Evolutionary conservation across 768 basidiomycete genomes (phyloP).

Genomic region (Podaxis sp.): DNA sequence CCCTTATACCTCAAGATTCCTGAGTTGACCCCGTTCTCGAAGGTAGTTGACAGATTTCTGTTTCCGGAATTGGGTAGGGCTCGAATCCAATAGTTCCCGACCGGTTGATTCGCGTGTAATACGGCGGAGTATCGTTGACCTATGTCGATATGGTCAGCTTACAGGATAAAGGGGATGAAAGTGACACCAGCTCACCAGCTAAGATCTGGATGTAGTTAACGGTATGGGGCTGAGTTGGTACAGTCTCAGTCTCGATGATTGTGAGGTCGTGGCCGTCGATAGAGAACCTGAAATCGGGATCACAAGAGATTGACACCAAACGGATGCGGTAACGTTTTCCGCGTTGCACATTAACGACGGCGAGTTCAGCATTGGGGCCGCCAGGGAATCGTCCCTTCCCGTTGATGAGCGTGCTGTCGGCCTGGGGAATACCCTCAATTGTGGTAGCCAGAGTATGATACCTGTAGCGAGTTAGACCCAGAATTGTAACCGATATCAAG

Average conservation of each 20-base stretch:
- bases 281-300: slow-evolving; percentile 37
- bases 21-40: slow-evolving; percentile 19
- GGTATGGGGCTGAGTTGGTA: slow-evolving; percentile 18
- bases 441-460: slow-evolving; percentile 21
- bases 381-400: slow-evolving; percentile 33
- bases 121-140: slow-evolving; percentile 43
- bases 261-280: slow-evolving; percentile 42
- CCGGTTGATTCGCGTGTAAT: slow-evolving; percentile 32
- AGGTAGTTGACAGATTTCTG: neutral
- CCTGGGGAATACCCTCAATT: slow-evolving; percentile 19
- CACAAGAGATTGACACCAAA: slow-evolving; percentile 21
- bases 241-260: slow-evolving; percentile 37
- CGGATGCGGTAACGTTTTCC: slow-evolving; percentile 31
- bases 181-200: slow-evolving; percentile 14
- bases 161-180: slow-evolving; percentile 12
- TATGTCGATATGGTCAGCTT: slow-evolving; percentile 26
- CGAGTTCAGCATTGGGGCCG: slow-evolving; percentile 29
- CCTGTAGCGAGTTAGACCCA: slow-evolving; percentile 14
- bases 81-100: slow-evolving; percentile 38
- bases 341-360: slow-evolving; percentile 31
- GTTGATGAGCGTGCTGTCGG: slow-evolving; percentile 35
- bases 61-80: slow-evolving; percentile 25
- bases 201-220: slow-evolving; percentile 30
- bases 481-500: neutral
- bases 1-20: slow-evolving; percentile 30